A percentile compares a stretch with the other conserved stretches of the same genome.
These are phyloP conservation scores for Emericellopsis atlantica DNA, from an alignment of 2,329 filamentous ascomycete genomes.

Conservation along the genomic window DNA sequence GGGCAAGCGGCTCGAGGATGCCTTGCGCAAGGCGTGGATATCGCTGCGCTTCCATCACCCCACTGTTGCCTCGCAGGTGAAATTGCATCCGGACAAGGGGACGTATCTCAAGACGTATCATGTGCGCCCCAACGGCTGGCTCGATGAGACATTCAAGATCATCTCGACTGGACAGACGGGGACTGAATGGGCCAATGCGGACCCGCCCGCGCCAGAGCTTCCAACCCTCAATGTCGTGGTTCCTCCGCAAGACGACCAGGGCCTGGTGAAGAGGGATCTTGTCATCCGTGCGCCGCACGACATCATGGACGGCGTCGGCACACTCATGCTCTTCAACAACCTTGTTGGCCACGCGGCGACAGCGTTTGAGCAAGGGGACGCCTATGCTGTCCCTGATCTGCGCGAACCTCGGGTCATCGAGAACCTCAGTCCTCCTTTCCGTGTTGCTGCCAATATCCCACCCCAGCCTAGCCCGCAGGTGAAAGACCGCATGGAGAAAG, in stretches of 20 bases:
- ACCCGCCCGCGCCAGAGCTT: constrained; percentile 16
- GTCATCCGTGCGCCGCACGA: constrained; percentile 23
- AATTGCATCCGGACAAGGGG: constrained; percentile 5
- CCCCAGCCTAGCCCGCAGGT: constrained; percentile 4
- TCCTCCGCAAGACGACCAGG: constrained; percentile 1
- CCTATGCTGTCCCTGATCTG: constrained; percentile 5
- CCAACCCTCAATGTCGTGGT: constrained; percentile 19
- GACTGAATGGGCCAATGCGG: constrained; percentile 18
- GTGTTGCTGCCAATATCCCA: constrained; percentile 11
- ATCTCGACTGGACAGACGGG: constrained; percentile 12
- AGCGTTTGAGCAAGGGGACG: constrained; percentile 7
- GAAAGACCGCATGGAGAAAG: constrained; percentile 5
- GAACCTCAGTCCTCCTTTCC: constrained; percentile 13
- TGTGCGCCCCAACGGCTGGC: constrained; percentile 10
- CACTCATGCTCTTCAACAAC: constrained; percentile 19
- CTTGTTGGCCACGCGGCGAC: constrained; percentile 10
- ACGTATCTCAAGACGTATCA: constrained; percentile 16
- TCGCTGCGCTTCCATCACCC: constrained; percentile 18
- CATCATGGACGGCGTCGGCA: constrained; percentile 25
- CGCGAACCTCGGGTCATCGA: constrained; percentile 10
- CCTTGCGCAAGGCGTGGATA: constrained; percentile 19
- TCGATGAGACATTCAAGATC: constrained; percentile 14
- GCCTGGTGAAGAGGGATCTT: constrained; percentile 12
- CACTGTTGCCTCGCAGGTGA: constrained; percentile 15
- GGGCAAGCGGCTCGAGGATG: constrained; percentile 11